phyloP scores from a whole-genome alignment of 2,329 filamentous ascomycete genomes.

The Xylaria arbuscula region DNA sequence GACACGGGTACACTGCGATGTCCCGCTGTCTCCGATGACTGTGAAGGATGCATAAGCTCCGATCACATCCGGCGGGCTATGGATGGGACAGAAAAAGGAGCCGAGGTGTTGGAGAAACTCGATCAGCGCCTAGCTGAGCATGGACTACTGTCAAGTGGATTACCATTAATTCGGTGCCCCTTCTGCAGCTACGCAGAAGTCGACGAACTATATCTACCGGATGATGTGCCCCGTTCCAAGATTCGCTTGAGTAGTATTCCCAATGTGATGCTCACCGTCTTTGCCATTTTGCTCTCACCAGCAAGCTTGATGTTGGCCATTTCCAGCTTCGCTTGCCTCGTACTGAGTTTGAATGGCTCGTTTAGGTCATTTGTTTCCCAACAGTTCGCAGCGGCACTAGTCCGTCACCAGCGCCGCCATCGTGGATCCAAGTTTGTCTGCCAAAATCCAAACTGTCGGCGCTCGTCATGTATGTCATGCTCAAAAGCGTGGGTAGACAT shows the following conservation, averaged over 20 bases:
- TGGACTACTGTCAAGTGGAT: constrained; percentile 74
- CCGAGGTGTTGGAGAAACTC: constrained; percentile 78
- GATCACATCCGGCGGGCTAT: constrained; percentile 79
- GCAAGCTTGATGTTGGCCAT: constrained; percentile 68
- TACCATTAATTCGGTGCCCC: constrained; percentile 85
- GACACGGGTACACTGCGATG: constrained; percentile 81
- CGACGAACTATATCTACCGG: constrained; percentile 77
- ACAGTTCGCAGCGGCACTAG: constrained; percentile 69
- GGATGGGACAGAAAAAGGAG: constrained; percentile 73
- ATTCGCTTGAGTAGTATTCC: constrained; percentile 64
- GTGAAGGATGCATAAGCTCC: constrained; percentile 76
- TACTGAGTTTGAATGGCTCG: constrained; percentile 57
- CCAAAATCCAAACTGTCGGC: constrained; percentile 73
- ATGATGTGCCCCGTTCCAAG: constrained; percentile 64
- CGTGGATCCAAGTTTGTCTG: constrained; percentile 84
- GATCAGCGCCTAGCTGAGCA: constrained; percentile 84
- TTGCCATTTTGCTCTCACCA: constrained; percentile 55
- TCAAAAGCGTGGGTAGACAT: constrained; percentile 86
- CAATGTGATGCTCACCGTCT: constrained; percentile 52
- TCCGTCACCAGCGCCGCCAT: constrained; percentile 74
- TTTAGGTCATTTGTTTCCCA: constrained; percentile 56
- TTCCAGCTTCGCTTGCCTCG: constrained; percentile 52
- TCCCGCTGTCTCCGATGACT: constrained; percentile 80
- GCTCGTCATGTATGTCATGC: constrained; percentile 83
- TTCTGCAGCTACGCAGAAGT: constrained; percentile 94